These are phyloP conservation scores for Durotheca rogersii DNA, from an alignment of 495 filamentous ascomycete species.

Conservation along the genomic window DNA sequence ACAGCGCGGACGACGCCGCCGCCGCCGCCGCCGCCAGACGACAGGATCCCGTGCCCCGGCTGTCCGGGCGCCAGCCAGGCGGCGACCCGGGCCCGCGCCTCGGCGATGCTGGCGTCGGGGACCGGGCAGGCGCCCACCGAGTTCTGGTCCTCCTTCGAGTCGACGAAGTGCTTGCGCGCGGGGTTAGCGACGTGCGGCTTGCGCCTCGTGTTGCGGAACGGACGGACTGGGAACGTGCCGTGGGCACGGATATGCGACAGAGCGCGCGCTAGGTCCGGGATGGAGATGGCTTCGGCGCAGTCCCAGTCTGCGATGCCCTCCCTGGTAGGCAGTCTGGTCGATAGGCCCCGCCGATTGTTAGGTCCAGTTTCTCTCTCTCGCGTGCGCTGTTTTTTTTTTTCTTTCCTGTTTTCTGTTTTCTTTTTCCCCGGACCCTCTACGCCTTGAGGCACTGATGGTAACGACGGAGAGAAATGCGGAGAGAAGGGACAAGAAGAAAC, in stretches of 20 bases:
- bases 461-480: too few relatives aligned
- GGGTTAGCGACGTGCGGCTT: constrained; percentile 19
- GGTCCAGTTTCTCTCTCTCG: too few relatives aligned
- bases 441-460: too few relatives aligned
- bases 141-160: constrained; percentile 79
- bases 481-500: too few relatives aligned
- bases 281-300: constrained; percentile 69
- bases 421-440: too few relatives aligned
- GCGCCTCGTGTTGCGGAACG: neutral
- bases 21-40: neutral
- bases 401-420: too few relatives aligned
- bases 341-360: too few relatives aligned
- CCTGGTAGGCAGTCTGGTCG: constrained; percentile 50
- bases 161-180: constrained; percentile 50
- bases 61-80: constrained; percentile 42
- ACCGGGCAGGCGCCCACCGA: constrained; percentile 53
- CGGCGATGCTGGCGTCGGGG: constrained; percentile 39
- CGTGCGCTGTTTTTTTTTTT: too few relatives aligned
- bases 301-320: constrained; percentile 81
- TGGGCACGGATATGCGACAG: constrained; percentile 63
- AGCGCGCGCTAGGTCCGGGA: constrained; percentile 60
- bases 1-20: too few relatives aligned
- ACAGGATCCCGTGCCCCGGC: constrained; percentile 37
- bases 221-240: constrained; percentile 62
- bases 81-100: constrained; percentile 41